Percentiles rank a stretch among this genome's conserved stretches.
phyloP scores from a whole-genome alignment of 345 rosid species.

The Aquilaria sinensis region DNA sequence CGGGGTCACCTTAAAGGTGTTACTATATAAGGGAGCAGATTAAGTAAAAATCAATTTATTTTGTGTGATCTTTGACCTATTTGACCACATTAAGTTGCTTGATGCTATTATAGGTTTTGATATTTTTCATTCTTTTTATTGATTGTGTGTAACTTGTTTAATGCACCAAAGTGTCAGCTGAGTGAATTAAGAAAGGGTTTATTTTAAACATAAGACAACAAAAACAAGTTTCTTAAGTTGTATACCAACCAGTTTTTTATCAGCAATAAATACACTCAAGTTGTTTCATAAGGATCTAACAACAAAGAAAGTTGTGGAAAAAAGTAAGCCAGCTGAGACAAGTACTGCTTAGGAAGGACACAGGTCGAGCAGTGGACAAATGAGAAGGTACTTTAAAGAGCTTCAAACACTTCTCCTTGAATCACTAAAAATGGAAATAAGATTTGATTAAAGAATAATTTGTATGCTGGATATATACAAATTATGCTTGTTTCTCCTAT shows the following conservation, averaged over 20 bases:
- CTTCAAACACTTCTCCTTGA: constrained; percentile 47
- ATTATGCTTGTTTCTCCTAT: too few species aligned
- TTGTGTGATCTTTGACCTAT: background rate
- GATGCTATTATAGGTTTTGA: background rate
- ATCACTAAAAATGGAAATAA: constrained; percentile 32
- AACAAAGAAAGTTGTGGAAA: constrained; percentile 25
- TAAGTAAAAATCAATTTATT: background rate
- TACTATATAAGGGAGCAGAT: constrained; percentile 35
- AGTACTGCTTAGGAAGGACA: constrained; percentile 17
- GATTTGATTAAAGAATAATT: background rate
- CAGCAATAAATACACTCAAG: constrained; percentile 50
- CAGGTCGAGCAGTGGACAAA: constrained; percentile 16
- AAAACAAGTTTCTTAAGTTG: constrained; percentile 31
- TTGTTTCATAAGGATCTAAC: constrained; percentile 32
- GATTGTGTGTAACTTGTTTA: constrained; percentile 21
- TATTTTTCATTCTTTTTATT: background rate
- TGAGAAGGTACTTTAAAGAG: constrained; percentile 34
- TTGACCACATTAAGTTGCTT: background rate
- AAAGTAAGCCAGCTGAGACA: constrained; percentile 19
- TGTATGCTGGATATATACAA: too few species aligned
- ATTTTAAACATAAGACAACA: constrained; percentile 38
- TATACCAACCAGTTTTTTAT: constrained; percentile 36
- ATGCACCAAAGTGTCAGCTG: constrained; percentile 50
- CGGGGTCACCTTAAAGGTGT: constrained; percentile 61
- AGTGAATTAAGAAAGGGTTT: constrained; percentile 44